A percentile compares a stretch with the other conserved stretches of the same genome.
Evolutionary conservation across 495 filamentous ascomycete genomes (phyloP).

Genomic region (Jackrogersella minutella): DNA sequence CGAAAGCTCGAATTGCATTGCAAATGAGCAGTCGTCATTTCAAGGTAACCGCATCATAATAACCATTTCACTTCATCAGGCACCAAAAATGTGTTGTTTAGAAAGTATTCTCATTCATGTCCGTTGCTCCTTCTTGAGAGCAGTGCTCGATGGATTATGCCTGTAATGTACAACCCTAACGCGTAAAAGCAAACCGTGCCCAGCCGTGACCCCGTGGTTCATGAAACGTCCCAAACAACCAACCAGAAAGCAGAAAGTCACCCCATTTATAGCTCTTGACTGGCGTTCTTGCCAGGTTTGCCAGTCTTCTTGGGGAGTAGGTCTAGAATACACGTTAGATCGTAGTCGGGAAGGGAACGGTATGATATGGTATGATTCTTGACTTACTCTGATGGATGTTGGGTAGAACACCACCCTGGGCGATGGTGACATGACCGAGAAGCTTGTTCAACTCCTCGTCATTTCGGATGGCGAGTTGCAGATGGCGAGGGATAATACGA

Average conservation of each 20-base stretch:
- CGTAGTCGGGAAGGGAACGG: not conserved
- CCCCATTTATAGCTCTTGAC: conserved; percentile 84
- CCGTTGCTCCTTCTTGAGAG: conserved; percentile 57
- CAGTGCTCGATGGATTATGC: conserved; percentile 65
- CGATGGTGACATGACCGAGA: conserved; percentile 97
- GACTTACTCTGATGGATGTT: conserved; percentile 97
- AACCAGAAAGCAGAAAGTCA: conserved; percentile 69
- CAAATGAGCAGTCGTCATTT: too few relatives aligned
- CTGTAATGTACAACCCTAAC: conserved; percentile 89
- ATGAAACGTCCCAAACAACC: conserved; percentile 76
- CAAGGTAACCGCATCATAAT: too few relatives aligned
- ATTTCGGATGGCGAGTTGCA: conserved; percentile 99
- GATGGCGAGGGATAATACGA: conserved; percentile 98
- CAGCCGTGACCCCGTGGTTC: conserved; percentile 84
- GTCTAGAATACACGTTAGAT: conserved; percentile 68
- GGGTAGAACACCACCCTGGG: conserved; percentile 98
- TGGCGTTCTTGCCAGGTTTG: conserved; percentile 87
- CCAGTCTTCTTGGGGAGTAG: conserved; percentile 97
- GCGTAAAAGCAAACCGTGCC: conserved; percentile 79
- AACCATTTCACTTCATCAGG: not conserved
- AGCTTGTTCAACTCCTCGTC: conserved; percentile 99
- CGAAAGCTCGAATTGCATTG: too few relatives aligned
- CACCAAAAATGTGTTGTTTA: conserved; percentile 39
- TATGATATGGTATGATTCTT: not conserved
- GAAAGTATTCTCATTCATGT: conserved; percentile 63